These are phyloP conservation scores for Amylocystis lapponica DNA, from an alignment of 768 basidiomycete species.

Conservation along the genomic window DNA sequence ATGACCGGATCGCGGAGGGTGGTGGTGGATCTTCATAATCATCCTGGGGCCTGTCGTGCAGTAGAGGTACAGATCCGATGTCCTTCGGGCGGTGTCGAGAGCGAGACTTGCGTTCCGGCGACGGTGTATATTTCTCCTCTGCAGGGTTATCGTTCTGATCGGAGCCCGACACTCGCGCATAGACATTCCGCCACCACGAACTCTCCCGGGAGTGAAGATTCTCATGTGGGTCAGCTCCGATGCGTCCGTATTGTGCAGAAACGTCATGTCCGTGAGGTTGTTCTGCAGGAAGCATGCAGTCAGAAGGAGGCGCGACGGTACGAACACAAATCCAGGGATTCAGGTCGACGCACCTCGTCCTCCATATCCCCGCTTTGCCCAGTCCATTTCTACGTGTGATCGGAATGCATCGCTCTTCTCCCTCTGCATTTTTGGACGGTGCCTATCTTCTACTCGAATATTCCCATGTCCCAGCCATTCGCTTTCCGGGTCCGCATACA, in stretches of 20 bases:
- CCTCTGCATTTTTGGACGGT: conserved; percentile 20
- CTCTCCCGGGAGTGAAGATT: conserved; percentile 6
- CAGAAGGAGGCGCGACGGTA: too few relatives aligned
- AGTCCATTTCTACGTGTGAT: conserved; percentile 47
- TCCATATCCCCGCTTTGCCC: conserved; percentile 41
- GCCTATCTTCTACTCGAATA: conserved; percentile 25
- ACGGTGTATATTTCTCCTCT: not conserved
- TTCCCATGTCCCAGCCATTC: conserved; percentile 50
- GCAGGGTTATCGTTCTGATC: too few relatives aligned
- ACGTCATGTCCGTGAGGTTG: too few relatives aligned
- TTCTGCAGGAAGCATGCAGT: too few relatives aligned
- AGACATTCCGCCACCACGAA: conserved; percentile 14
- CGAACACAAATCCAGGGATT: not conserved
- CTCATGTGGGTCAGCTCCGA: conserved; percentile 23
- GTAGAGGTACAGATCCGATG: conserved; percentile 13
- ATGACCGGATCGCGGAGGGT: conserved; percentile 27
- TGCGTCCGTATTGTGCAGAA: conserved; percentile 11
- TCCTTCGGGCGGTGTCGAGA: conserved; percentile 4
- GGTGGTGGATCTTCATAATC: conserved; percentile 38
- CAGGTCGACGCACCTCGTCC: conserved; percentile 10
- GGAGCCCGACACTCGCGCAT: conserved; percentile 13
- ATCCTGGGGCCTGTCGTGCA: conserved; percentile 12
- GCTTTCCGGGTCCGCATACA: conserved; percentile 39
- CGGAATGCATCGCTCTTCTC: conserved; percentile 52
- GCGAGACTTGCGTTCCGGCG: not conserved